Conservation (phyloP, 306 rosid genomes). For the Medicago ruthenica region DNA sequence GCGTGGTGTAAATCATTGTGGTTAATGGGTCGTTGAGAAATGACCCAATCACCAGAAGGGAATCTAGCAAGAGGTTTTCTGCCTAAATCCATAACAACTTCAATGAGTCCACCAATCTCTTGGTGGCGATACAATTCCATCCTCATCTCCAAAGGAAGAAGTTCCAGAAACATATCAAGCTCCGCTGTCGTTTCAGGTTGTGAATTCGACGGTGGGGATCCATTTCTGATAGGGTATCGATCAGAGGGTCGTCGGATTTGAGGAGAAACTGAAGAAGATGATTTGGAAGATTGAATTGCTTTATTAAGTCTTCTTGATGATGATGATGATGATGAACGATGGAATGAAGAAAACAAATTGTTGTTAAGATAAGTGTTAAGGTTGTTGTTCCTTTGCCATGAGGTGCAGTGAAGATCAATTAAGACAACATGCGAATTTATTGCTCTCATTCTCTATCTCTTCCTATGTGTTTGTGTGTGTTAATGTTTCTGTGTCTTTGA, state of each 20-base stretch:
- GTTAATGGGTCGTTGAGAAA: conserved; percentile 65
- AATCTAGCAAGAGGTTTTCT: conserved; percentile 88
- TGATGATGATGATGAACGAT: conserved; percentile 34
- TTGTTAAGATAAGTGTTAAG: background rate
- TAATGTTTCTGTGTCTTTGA: background rate
- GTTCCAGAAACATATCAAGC: conserved; percentile 69
- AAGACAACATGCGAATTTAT: conserved; percentile 69
- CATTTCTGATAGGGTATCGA: conserved; percentile 63
- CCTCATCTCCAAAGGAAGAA: conserved; percentile 75
- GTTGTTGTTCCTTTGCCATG: conserved; percentile 27
- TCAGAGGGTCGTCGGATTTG: conserved; percentile 85
- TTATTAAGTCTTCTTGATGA: background rate
- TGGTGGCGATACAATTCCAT: conserved; percentile 61
- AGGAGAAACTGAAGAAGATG: conserved; percentile 53
- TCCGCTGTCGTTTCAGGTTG: conserved; percentile 53
- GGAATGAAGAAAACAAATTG: conserved; percentile 59
- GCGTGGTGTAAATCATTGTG: conserved; percentile 80
- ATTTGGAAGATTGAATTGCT: conserved; percentile 50
- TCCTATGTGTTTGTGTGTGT: background rate
- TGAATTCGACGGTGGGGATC: conserved; percentile 32
- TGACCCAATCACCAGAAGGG: conserved; percentile 92
- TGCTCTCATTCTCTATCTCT: conserved; percentile 54
- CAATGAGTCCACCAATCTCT: conserved; percentile 75
- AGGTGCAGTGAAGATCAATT: conserved; percentile 70
- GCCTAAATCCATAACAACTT: conserved; percentile 97